Evolutionary conservation across 345 rosid species (phyloP).

Genomic region (Durio zibethinus): DNA sequence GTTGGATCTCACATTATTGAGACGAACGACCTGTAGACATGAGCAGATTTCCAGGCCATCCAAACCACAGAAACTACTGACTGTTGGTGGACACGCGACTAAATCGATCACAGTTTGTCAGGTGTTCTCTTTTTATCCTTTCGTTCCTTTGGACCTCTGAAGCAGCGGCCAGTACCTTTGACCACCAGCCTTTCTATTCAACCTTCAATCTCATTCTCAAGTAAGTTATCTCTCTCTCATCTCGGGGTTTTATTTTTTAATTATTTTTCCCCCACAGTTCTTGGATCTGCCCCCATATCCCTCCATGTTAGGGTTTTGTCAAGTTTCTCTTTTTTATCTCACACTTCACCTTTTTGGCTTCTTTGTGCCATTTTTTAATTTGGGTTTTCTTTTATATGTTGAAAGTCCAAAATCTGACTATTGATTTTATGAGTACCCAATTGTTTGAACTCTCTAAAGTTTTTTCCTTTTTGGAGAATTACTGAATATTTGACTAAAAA

Average conservation of each 20-base stretch:
- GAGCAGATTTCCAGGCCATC: not conserved
- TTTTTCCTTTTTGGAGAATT: not conserved
- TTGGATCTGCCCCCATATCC: conserved; percentile 16
- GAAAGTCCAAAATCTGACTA: not conserved
- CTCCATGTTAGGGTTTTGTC: conserved; percentile 3
- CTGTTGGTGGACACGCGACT: conserved; percentile 1
- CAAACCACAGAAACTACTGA: not conserved
- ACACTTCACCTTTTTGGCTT: not conserved
- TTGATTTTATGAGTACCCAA: not conserved
- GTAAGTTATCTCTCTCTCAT: not conserved
- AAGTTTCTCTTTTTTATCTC: not conserved
- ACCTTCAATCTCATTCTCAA: not conserved
- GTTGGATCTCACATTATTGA: not conserved
- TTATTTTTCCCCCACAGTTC: not conserved
- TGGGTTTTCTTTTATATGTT: not conserved
- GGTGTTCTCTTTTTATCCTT: not conserved
- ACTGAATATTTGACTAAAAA: not conserved
- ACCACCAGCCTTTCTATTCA: not conserved
- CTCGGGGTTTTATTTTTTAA: not conserved
- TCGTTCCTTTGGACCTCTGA: conserved; percentile 15
- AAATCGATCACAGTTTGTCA: not conserved
- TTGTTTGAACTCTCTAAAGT: not conserved
- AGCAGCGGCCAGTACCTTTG: conserved; percentile 11
- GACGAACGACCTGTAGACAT: not conserved
- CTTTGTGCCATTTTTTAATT: not conserved